A percentile compares a stretch with the other conserved stretches of the same genome.
phyloP scores from a whole-genome alignment of 768 basidiomycete genomes.

The Hygrophoropsis aurantiaca region DNA sequence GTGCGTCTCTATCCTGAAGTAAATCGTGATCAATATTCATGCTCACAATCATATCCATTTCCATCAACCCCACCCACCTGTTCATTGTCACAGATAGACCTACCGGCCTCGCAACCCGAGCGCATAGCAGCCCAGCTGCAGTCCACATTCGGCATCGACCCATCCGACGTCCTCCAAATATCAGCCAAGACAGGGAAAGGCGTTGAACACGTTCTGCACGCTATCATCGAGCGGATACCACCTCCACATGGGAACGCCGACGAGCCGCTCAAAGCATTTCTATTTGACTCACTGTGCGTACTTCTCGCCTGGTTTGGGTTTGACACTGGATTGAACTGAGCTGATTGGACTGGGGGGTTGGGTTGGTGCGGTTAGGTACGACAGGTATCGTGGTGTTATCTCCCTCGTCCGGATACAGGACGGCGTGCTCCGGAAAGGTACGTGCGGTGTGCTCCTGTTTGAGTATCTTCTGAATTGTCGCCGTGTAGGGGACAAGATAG shows the following conservation, averaged over 20 bases:
- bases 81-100: slow-evolving; percentile 70
- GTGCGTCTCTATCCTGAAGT: too few relatives aligned
- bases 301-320: too few relatives aligned
- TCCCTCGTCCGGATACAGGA: slow-evolving; percentile 82
- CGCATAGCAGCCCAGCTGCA: slow-evolving; percentile 80
- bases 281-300: slow-evolving; percentile 97
- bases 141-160: slow-evolving; percentile 78
- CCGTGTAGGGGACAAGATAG: slow-evolving; percentile 80
- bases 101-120: slow-evolving; percentile 85
- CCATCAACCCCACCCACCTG: slow-evolving; percentile 6
- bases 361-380: slow-evolving; percentile 59
- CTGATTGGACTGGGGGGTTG: slow-evolving; percentile 3
- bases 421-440: slow-evolving; percentile 83
- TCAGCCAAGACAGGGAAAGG: slow-evolving; percentile 93
- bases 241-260: slow-evolving; percentile 60
- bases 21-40: too few relatives aligned
- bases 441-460: slow-evolving; percentile 3
- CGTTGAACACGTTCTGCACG: slow-evolving; percentile 72
- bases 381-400: slow-evolving; percentile 94
- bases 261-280: slow-evolving; percentile 73
- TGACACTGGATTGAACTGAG: slow-evolving; percentile 26
- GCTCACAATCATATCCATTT: background rate
- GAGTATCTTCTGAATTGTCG: background rate
- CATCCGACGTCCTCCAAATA: slow-evolving; percentile 70
- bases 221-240: slow-evolving; percentile 83